Conservation (phyloP, 2,329 filamentous ascomycete species). For the Fusarium euwallaceae region DNA sequence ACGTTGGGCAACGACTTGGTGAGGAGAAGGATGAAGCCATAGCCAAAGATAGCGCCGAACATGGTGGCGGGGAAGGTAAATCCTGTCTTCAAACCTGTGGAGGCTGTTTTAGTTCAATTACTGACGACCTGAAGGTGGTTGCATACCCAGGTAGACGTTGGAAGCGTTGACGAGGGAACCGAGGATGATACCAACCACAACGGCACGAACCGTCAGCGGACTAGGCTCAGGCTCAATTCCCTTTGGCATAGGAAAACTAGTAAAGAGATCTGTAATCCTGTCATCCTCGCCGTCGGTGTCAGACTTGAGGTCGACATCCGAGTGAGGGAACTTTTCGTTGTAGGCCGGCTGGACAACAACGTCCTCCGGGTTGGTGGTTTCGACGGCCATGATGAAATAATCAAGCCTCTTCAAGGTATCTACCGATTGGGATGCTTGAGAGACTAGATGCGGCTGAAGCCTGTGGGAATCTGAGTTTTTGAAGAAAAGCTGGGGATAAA, state of each 20-base stretch:
- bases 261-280: background rate
- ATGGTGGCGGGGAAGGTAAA: slow-evolving; percentile 63
- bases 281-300: background rate
- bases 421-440: background rate
- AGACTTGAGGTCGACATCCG: background rate
- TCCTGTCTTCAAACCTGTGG: slow-evolving; percentile 62
- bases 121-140: background rate
- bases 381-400: slow-evolving; percentile 1
- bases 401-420: background rate
- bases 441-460: background rate
- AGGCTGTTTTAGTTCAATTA: background rate
- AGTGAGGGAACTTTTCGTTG: background rate
- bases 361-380: background rate
- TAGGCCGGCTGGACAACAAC: background rate
- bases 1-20: slow-evolving; percentile 62
- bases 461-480: background rate
- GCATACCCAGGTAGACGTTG: background rate
- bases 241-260: background rate
- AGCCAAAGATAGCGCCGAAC: slow-evolving; percentile 70
- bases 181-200: background rate
- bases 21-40: slow-evolving; percentile 68
- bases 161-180: background rate
- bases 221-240: background rate
- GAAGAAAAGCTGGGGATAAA: background rate
- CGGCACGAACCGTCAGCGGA: background rate